Base-by-base conservation (phyloP, 208 protist genomes). In the Herpetomonas tarakana region DNA sequence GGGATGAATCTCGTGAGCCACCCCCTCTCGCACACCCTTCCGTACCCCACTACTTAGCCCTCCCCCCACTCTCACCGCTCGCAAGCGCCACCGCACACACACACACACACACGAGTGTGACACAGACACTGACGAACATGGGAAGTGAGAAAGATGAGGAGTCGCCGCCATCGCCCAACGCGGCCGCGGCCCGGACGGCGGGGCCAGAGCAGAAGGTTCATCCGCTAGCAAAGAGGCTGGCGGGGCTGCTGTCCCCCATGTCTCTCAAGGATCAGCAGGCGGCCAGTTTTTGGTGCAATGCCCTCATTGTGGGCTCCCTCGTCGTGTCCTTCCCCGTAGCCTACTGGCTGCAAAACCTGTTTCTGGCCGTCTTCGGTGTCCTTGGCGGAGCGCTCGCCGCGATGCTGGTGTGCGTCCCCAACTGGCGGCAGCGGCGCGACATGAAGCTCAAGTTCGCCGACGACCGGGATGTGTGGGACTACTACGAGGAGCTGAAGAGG, bases 381-480 rank as follows among this genome's bases (percentile, higher is more conserved):
- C 45, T 59, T 18, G 66, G 49, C 0, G 78, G 76, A 0, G 56
- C 67, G 16, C 56, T 64, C 29, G 25, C 91, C 18, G 83, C 65
- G 14, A 22, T 86, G 14, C 26, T 82, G 3, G 59, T 89, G 6
- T 91, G 71, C 52, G 62, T 77, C 14, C 89, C 89, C 11, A 95
- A 95, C 71, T 95, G 89, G 86, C 72, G 67, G 25, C 83, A 93
- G 57, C 56, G 58, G 38, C 66, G 62, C 0, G 86, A 95, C 65
- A 38, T 59, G 0, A 67, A 77, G 25, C 62, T 92, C 47, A 68
- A 69, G 52, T 93, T 71, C 66, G 81, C 76, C 0, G 61, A 82
- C 58, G 65, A 87, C 35, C 68, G n/a, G 0, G 68, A 66, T 16
- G 81, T 89, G 35, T 76, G 74, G 31, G 16, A 76, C 29, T 93